Conservation (phyloP, 139 green algal genomes). For the Protoeuglena noctilucae region DNA sequence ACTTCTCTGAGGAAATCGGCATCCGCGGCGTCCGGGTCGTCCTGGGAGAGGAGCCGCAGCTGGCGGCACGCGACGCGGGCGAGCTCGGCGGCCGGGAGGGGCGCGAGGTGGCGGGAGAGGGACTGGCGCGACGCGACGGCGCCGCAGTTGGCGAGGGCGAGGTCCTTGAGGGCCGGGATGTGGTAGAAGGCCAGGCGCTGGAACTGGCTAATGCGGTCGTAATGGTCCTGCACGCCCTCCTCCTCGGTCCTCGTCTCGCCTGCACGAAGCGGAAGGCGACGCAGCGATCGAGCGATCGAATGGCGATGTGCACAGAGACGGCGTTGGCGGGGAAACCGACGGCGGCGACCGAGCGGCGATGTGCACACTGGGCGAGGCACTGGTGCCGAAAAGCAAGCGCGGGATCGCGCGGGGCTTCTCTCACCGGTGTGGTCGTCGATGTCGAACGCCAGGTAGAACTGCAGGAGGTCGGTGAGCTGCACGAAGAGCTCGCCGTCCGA, state of each 20-base stretch:
- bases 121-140: constrained; percentile 45
- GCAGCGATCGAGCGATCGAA: too few relatives aligned
- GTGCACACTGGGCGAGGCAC: too few relatives aligned
- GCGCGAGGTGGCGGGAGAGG: constrained; percentile 34
- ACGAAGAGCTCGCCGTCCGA: constrained; percentile 34
- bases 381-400: too few relatives aligned
- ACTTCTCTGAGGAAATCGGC: constrained; percentile 61
- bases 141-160: constrained; percentile 66
- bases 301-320: too few relatives aligned
- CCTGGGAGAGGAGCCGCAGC: constrained; percentile 55
- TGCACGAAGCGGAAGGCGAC: too few relatives aligned
- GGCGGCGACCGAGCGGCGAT: too few relatives aligned
- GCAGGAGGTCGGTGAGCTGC: constrained; percentile 74
- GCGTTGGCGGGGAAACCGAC: too few relatives aligned
- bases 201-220: constrained; percentile 60
- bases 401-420: too few relatives aligned
- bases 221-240: constrained; percentile 47
- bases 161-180: constrained; percentile 33
- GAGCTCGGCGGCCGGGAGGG: constrained; percentile 49
- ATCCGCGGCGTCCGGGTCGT: constrained; percentile 46
- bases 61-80: constrained; percentile 43
- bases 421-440: constrained; percentile 88
- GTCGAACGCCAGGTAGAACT: constrained; percentile 77
- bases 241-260: constrained; percentile 69
- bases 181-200: constrained; percentile 80